Evolutionary conservation across 176 grass and related monocot genomes (phyloP).

Genomic region (Elymus sibiricus): DNA sequence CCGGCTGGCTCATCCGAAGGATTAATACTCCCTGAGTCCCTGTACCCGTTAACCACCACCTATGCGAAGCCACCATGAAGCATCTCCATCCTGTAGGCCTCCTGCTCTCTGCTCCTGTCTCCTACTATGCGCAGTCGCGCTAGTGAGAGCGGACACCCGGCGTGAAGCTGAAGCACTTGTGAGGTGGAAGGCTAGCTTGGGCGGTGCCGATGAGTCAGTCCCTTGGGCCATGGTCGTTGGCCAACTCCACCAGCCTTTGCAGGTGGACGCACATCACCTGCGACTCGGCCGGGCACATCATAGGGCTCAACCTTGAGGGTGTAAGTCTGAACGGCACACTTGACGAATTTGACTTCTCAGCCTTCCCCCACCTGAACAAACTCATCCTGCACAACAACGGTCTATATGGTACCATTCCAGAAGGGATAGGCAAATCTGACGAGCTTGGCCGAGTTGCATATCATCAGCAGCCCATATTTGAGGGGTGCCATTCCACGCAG

Average conservation of each 20-base stretch:
- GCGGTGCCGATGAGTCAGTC: neutral
- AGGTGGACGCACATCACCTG: neutral
- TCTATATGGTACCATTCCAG: neutral
- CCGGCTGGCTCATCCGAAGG: neutral
- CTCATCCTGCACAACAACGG: accelerated
- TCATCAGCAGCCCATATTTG: neutral
- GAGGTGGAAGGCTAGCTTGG: neutral
- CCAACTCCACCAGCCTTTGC: neutral
- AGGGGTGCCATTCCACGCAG: neutral
- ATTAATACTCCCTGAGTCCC: neutral
- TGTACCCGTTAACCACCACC: neutral
- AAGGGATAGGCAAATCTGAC: too few relatives aligned
- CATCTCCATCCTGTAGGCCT: neutral
- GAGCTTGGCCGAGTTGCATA: neutral
- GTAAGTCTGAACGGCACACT: neutral
- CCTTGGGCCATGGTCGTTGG: neutral
- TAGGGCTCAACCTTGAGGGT: accelerated
- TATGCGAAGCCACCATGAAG: neutral
- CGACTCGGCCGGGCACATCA: neutral
- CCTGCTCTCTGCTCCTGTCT: neutral
- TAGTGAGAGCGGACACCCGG: neutral
- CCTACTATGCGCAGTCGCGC: neutral
- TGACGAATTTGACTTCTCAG: neutral
- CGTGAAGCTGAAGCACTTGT: neutral
- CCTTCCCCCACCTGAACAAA: neutral